These are phyloP conservation scores for Lupinus albus DNA, from an alignment of 306 rosid species.

Conservation along the genomic window DNA sequence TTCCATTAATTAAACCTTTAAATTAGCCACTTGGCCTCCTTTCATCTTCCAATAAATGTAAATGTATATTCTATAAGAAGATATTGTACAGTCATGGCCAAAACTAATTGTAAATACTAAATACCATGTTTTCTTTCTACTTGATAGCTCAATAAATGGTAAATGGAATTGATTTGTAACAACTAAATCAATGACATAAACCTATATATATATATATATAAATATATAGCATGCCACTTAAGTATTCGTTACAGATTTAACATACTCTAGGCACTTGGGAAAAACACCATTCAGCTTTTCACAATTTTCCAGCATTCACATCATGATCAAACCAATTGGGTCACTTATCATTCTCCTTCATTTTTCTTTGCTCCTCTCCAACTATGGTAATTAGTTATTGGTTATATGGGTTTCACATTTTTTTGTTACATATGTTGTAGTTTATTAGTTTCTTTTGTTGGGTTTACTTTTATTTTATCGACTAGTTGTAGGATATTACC, in stretches of 20 bases:
- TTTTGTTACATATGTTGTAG: background rate
- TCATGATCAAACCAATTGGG: constrained; percentile 39
- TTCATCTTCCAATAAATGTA: background rate
- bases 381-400: constrained; percentile 33
- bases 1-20: background rate
- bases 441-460: too few species aligned
- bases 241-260: too few species aligned
- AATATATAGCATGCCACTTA: too few species aligned
- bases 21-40: too few species aligned
- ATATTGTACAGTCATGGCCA: background rate
- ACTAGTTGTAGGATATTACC: too few species aligned
- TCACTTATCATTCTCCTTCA: constrained; percentile 31
- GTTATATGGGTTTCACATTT: background rate
- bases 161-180: background rate
- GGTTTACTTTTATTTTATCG: background rate
- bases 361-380: constrained; percentile 35
- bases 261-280: background rate
- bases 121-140: background rate
- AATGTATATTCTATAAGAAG: background rate
- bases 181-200: background rate
- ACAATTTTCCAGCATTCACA: background rate
- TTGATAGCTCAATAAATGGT: background rate
- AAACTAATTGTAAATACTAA: background rate
- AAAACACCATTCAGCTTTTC: background rate
- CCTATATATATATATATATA: too few species aligned